Evolutionary conservation across 768 basidiomycete species (phyloP).

Genomic region (Tephrocybe sp.): DNA sequence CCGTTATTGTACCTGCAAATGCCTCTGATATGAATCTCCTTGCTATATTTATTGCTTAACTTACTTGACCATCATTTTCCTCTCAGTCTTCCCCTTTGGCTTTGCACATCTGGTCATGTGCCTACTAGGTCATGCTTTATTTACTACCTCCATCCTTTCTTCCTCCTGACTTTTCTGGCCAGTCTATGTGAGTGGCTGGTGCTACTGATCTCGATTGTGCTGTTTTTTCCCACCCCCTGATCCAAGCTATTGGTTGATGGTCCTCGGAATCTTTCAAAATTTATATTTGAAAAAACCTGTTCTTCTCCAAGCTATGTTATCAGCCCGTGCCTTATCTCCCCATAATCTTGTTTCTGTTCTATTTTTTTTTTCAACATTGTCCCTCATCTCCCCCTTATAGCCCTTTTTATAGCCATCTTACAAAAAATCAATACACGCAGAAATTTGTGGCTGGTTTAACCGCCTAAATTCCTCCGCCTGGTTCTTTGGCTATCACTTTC

Average conservation of each 20-base stretch:
- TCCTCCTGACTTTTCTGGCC: conserved; percentile 25
- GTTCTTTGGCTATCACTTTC: neutral
- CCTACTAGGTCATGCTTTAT: conserved; percentile 21
- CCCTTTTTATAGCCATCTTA: too few species aligned
- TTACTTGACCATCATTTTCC: conserved; percentile 9
- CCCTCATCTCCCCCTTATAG: too few species aligned
- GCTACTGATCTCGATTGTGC: conserved; percentile 30
- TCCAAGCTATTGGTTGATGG: conserved; percentile 35
- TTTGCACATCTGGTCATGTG: conserved; percentile 5
- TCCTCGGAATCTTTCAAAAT: conserved; percentile 24
- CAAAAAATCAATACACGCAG: too few species aligned
- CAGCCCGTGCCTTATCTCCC: neutral
- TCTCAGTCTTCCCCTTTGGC: conserved; percentile 14
- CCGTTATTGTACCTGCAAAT: conserved; percentile 8
- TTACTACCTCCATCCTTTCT: neutral
- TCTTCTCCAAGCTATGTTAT: neutral
- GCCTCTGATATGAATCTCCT: neutral
- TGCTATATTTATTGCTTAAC: neutral
- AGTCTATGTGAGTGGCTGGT: conserved; percentile 38
- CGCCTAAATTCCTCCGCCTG: too few species aligned
- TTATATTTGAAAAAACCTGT: conserved; percentile 23
- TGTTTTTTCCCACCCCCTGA: conserved; percentile 25
- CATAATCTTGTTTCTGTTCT: too few species aligned
- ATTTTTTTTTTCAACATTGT: too few species aligned
- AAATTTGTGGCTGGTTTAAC: too few species aligned